Evolutionary conservation across 2,329 filamentous ascomycete genomes (phyloP).

Genomic region (Chalara sp.): DNA sequence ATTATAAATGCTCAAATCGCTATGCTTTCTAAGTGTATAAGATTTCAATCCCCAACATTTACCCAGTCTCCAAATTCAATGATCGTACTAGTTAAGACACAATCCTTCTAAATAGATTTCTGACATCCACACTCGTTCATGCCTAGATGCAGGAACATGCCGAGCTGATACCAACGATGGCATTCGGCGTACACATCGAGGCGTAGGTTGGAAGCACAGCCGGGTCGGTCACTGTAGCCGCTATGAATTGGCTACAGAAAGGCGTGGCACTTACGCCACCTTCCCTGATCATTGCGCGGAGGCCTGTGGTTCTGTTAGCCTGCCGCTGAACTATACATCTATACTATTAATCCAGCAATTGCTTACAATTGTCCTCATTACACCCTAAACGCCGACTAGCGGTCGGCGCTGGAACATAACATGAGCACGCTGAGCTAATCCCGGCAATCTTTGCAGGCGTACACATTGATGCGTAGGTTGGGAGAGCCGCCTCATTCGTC

Average conservation of each 20-base stretch:
- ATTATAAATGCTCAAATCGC: too few relatives aligned
- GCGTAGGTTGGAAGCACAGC: constrained; percentile 1
- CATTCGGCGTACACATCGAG: constrained; percentile 2
- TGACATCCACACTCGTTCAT: not conserved
- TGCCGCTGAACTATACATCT: too few relatives aligned
- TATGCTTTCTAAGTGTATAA: too few relatives aligned
- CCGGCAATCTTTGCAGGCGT: not conserved
- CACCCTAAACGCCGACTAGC: not conserved
- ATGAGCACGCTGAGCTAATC: constrained; percentile 3
- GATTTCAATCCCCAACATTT: too few relatives aligned
- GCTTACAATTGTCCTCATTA: constrained; percentile 2
- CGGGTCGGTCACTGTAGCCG: not conserved
- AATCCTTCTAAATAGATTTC: too few relatives aligned
- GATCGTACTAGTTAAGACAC: too few relatives aligned
- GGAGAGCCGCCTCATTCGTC: not conserved
- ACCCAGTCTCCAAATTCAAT: too few relatives aligned
- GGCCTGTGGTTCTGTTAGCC: not conserved
- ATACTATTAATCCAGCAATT: too few relatives aligned
- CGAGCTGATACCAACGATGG: constrained; percentile 2
- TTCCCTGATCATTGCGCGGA: constrained; percentile 3
- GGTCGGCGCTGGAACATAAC: not conserved
- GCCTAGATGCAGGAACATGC: not conserved
- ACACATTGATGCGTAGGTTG: constrained; percentile 3
- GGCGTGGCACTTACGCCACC: not conserved
- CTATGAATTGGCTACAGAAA: constrained; percentile 1